These are phyloP conservation scores for Colletotrichum eleusines DNA, from an alignment of 2,329 filamentous ascomycete species.

Conservation along the genomic window DNA sequence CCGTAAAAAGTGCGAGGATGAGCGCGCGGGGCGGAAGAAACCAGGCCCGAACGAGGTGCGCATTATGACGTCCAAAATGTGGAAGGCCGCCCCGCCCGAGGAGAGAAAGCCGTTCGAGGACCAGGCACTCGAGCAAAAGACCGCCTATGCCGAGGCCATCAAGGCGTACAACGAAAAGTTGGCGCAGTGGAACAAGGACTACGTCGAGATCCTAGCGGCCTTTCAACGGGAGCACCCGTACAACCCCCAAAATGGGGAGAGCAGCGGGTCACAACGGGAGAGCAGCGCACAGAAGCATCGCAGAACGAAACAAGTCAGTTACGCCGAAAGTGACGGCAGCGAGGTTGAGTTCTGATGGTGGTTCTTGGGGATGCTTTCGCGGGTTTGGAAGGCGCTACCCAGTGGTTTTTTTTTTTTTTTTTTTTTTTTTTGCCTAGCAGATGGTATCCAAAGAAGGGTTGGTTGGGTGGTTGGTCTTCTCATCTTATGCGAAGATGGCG, in stretches of 20 bases:
- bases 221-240: constrained; percentile 68
- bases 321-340: constrained; percentile 51
- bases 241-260: constrained; percentile 48
- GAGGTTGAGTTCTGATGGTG: constrained; percentile 44
- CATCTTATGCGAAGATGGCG: constrained; percentile 19
- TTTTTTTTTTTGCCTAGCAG: background rate
- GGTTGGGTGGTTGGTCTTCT: background rate
- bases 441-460: background rate
- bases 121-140: constrained; percentile 77
- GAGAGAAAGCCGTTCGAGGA: constrained; percentile 83
- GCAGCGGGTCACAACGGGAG: constrained; percentile 6
- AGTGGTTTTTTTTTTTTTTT: background rate
- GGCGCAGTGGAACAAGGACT: constrained; percentile 78
- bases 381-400: no score
- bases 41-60: constrained; percentile 84
- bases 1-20: constrained; percentile 71
- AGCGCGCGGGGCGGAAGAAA: constrained; percentile 72
- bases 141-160: constrained; percentile 69
- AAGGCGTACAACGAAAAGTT: constrained; percentile 71
- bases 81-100: constrained; percentile 80
- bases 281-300: constrained; percentile 49
- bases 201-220: constrained; percentile 63
- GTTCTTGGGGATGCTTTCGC: background rate
- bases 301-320: constrained; percentile 52
- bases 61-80: constrained; percentile 88